Base-by-base conservation (phyloP, 2,329 filamentous ascomycete species). In the Talaromyces sp. region DNA sequence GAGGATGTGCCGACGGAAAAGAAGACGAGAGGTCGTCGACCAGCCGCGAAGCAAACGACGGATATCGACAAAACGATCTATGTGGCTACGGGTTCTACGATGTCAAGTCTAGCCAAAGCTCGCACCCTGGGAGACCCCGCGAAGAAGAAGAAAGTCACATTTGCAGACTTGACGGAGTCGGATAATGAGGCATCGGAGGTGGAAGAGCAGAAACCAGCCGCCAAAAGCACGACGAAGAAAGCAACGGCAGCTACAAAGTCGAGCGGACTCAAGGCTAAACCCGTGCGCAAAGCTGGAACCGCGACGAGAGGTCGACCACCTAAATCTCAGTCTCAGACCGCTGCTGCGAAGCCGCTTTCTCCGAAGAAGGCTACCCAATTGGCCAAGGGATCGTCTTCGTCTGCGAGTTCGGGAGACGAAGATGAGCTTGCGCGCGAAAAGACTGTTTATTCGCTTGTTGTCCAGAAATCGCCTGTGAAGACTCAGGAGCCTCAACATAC, bases 311-410 rank as follows among this genome's bases (percentile, higher is more conserved):
- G 72, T n/a, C 72, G 74, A 68, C 73, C 75, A 27, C 72, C 77
- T 3, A 68, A 64, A 29, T 17, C 61, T 70, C 75, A 63, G 66
- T 17, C 61, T 70, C 75, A 63, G 66, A 71, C n/a, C 75, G 74
- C 65, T 75, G 34, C 34, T 36, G 22, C 67, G 10, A 73, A 80
- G 65, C 79, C 80, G 19, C 70, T 83, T 31, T 83, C 81, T 13
- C 81, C 81, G 1, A 83, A 83, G 73, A 83, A 83, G 68, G 75
- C 78, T 34, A 81, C 77, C 7, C 81, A 83, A 67, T 72, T 83
- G 43, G 75, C 79, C 19, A 82, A 80, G 67, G 74, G 75, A 1
- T 63, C 65, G 3, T 69, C 74, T 15, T 73, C 76, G 2, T 76
- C 78, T 53, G 74, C 71, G 3, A 75, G 74, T 66, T 77, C 78